These are phyloP conservation scores for Aristolochia californica DNA, from an alignment of 164 flowering plant species.

Conservation along the genomic window DNA sequence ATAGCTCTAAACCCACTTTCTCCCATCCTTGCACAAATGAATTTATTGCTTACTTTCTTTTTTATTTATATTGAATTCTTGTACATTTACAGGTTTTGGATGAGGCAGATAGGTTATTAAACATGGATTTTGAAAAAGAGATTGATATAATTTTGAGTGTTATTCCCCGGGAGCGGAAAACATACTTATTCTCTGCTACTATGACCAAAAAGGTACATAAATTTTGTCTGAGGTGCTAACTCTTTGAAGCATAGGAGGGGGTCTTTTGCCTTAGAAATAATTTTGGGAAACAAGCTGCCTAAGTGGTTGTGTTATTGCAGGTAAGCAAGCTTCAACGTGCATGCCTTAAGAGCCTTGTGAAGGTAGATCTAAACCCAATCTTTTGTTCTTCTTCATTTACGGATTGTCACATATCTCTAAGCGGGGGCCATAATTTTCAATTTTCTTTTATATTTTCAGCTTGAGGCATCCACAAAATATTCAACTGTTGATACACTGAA, in stretches of 20 bases:
- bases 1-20: too few relatives aligned
- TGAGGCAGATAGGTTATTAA: constrained; percentile 93
- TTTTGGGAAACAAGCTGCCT: not conserved
- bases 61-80: not conserved
- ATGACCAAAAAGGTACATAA: constrained; percentile 88
- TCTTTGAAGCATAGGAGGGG: too few relatives aligned
- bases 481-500: constrained; percentile 87
- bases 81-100: constrained; percentile 55
- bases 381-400: not conserved
- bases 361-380: constrained; percentile 30
- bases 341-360: constrained; percentile 80
- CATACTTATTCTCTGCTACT: constrained; percentile 90
- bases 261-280: not conserved
- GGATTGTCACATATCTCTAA: too few relatives aligned
- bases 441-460: constrained; percentile 30
- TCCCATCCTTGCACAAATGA: not conserved
- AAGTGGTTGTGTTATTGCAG: constrained; percentile 20
- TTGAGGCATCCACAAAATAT: constrained; percentile 83
- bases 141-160: constrained; percentile 65
- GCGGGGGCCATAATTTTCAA: not conserved
- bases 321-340: constrained; percentile 83
- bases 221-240: not conserved
- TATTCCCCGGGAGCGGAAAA: constrained; percentile 72
- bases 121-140: constrained; percentile 82
- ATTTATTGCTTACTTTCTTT: not conserved